phyloP scores from a whole-genome alignment of 106 monocot genomes.

The Dendrobium chrysotoxum region DNA sequence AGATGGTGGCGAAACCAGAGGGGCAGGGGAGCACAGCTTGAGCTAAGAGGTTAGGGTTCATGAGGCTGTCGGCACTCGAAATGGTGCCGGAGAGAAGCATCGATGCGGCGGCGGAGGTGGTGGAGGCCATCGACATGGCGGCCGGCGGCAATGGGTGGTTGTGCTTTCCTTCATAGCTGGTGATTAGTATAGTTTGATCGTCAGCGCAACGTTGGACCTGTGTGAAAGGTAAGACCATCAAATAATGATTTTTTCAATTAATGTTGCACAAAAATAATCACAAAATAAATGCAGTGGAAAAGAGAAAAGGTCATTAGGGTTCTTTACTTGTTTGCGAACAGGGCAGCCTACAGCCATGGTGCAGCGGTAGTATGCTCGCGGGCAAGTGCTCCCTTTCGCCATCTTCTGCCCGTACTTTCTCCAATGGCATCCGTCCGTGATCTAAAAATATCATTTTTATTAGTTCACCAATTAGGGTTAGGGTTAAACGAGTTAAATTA shows the following conservation, averaged over 20 bases:
- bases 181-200: constrained; percentile 62
- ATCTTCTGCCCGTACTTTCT: constrained; percentile 86
- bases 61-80: constrained; percentile 35
- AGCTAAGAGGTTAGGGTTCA: constrained; percentile 24
- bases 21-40: neutral
- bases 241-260: too few species aligned
- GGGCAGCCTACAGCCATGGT: constrained; percentile 78
- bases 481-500: too few species aligned
- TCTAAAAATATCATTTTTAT: constrained; percentile 19
- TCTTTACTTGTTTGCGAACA: constrained; percentile 61
- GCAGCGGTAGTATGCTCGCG: constrained; percentile 76
- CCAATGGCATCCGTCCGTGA: constrained; percentile 82
- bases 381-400: constrained; percentile 77
- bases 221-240: too few species aligned
- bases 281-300: too few species aligned
- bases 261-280: too few species aligned
- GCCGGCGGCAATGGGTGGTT: constrained; percentile 73
- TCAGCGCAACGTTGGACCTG: constrained; percentile 75
- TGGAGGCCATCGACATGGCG: constrained; percentile 73
- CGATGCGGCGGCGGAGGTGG: constrained; percentile 65
- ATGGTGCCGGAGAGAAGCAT: constrained; percentile 72
- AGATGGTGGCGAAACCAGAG: constrained; percentile 8
- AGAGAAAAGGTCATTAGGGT: too few species aligned
- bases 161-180: constrained; percentile 74
- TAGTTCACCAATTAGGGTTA: neutral